Percentiles rank a stretch among this genome's conserved stretches.
These are phyloP conservation scores for Acacia melanoxylon DNA, from an alignment of 306 rosid species.

Conservation along the genomic window DNA sequence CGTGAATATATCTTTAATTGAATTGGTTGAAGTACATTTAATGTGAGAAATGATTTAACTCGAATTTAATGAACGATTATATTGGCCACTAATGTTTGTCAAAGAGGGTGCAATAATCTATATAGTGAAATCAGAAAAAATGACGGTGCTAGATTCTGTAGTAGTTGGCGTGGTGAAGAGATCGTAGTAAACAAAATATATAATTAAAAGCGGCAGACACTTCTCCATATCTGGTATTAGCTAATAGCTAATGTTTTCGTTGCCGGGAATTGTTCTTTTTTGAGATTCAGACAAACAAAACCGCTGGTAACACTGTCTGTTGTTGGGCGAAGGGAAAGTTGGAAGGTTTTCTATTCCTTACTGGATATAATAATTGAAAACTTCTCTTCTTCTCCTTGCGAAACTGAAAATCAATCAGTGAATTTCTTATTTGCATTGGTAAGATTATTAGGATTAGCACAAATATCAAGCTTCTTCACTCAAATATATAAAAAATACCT, in stretches of 20 bases:
- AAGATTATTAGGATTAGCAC: not conserved
- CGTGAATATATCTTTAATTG: conserved; percentile 33
- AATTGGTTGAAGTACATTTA: not conserved
- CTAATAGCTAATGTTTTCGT: not conserved
- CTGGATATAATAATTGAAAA: not conserved
- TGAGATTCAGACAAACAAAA: not conserved
- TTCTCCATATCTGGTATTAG: not conserved
- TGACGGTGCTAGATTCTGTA: conserved; percentile 32
- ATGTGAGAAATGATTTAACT: not conserved
- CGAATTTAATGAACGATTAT: conserved; percentile 26
- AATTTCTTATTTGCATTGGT: not conserved
- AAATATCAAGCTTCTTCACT: not conserved
- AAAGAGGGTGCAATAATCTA: conserved; percentile 53
- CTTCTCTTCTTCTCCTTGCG: not conserved
- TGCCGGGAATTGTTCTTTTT: conserved; percentile 5
- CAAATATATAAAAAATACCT: not conserved
- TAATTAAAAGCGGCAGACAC: not conserved
- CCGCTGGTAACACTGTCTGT: not conserved
- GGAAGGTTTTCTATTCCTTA: not conserved
- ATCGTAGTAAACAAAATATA: not conserved
- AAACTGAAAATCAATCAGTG: not conserved
- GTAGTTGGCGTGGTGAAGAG: conserved; percentile 14
- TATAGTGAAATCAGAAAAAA: conserved; percentile 33
- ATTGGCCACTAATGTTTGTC: conserved; percentile 44
- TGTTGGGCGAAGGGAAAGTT: not conserved